These are phyloP conservation scores for Neofusicoccum laricinum DNA, from an alignment of 2,329 filamentous ascomycete species.

Conservation along the genomic window DNA sequence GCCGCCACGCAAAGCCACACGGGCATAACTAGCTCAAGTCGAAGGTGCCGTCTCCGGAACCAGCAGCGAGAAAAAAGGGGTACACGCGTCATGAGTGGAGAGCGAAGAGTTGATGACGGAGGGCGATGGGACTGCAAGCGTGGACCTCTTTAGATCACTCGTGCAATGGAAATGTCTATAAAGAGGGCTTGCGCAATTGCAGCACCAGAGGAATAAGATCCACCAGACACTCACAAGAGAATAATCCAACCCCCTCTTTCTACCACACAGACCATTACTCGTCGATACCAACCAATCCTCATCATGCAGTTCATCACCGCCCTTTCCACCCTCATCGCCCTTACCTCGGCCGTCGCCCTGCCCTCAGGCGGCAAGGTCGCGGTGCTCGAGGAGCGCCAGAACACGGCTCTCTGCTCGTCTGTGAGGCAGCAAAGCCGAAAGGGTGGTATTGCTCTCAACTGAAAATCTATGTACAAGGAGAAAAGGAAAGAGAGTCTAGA, in stretches of 20 bases:
- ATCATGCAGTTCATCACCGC: conserved; percentile 5
- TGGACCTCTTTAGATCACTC: too few species aligned
- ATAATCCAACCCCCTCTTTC: neutral
- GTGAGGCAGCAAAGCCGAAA: too few species aligned
- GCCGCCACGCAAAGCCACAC: neutral
- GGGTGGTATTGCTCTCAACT: too few species aligned
- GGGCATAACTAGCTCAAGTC: neutral
- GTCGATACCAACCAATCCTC: neutral
- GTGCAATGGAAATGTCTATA: neutral
- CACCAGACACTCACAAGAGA: neutral
- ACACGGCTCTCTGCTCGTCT: neutral
- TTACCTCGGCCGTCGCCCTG: conserved; percentile 78
- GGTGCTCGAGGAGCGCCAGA: neutral
- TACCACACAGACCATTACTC: neutral
- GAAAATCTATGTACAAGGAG: too few species aligned
- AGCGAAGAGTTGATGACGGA: neutral
- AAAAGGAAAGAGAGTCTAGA: too few species aligned
- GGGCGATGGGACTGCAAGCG: neutral
- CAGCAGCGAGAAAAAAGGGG: neutral
- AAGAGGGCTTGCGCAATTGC: neutral
- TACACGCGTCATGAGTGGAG: neutral
- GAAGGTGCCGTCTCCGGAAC: neutral
- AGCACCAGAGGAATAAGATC: neutral
- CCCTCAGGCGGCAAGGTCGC: neutral
- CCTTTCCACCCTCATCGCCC: conserved; percentile 84